Conservation (phyloP, 148 eudicot species). For the Cornus suecica region DNA sequence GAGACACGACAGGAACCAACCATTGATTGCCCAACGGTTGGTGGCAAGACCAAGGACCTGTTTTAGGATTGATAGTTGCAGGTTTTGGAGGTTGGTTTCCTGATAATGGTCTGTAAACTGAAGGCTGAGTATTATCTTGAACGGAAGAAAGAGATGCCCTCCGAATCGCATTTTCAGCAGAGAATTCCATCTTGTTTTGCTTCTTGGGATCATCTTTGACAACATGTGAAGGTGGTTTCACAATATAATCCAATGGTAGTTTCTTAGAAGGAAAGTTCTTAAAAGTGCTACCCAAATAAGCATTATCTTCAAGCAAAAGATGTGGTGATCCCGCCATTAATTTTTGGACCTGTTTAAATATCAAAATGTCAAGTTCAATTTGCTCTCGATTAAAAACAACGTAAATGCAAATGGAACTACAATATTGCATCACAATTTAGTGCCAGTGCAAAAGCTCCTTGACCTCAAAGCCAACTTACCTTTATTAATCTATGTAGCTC, state of each 20-base stretch:
- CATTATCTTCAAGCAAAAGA: constrained; percentile 46
- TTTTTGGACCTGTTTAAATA: constrained; percentile 69
- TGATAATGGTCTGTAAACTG: constrained; percentile 27
- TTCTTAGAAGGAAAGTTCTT: constrained; percentile 45
- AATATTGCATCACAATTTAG: not conserved
- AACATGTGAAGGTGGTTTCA: constrained; percentile 32
- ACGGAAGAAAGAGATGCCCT: constrained; percentile 33
- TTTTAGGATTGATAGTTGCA: constrained; percentile 28
- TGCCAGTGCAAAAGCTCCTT: not conserved
- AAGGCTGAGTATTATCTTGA: constrained; percentile 41
- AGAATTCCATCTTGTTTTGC: constrained; percentile 39
- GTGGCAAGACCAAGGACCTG: constrained; percentile 46
- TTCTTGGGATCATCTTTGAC: constrained; percentile 39
- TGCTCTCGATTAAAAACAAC: not conserved
- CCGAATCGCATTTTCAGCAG: constrained; percentile 57
- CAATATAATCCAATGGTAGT: constrained; percentile 37
- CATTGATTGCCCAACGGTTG: constrained; percentile 72
- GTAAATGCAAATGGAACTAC: not conserved
- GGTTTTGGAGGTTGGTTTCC: constrained; percentile 25
- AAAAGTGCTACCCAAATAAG: constrained; percentile 43
- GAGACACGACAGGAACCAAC: constrained; percentile 89
- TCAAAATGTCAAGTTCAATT: constrained; percentile 7
- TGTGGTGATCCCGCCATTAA: constrained; percentile 80
- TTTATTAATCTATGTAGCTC: constrained; percentile 91
- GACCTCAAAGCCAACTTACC: constrained; percentile 37